A percentile compares a stretch with the other conserved stretches of the same genome.
Conservation (phyloP, 805 yeast species). For the Ogataea sp. region DNA sequence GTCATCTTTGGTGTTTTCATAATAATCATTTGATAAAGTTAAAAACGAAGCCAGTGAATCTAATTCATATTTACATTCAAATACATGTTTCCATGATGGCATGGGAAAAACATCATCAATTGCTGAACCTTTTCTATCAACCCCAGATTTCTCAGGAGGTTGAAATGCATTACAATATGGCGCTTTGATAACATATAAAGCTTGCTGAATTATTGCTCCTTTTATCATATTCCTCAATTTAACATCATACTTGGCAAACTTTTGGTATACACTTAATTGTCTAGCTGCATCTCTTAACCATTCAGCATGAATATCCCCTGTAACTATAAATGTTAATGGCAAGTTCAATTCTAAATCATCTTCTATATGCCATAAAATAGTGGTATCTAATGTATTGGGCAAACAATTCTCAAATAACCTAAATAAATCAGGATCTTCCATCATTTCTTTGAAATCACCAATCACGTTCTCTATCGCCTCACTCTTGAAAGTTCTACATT, state of each 20-base stretch:
- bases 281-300: constrained; percentile 87
- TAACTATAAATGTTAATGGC: constrained; percentile 70
- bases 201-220: constrained; percentile 82
- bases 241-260: constrained; percentile 44
- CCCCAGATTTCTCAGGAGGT: constrained; percentile 55
- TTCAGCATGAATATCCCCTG: constrained; percentile 92
- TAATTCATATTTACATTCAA: constrained; percentile 86
- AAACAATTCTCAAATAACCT: constrained; percentile 72
- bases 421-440: constrained; percentile 59
- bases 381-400: constrained; percentile 86
- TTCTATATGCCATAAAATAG: constrained; percentile 61
- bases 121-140: constrained; percentile 42
- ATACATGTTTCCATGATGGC: constrained; percentile 65
- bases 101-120: constrained; percentile 59
- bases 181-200: constrained; percentile 46
- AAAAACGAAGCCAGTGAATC: constrained; percentile 81
- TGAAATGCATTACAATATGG: constrained; percentile 93
- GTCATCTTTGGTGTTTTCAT: constrained; percentile 41
- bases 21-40: constrained; percentile 67
- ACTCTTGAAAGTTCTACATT: constrained; percentile 70
- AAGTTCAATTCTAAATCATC: constrained; percentile 7
- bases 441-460: constrained; percentile 36
- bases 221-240: constrained; percentile 42
- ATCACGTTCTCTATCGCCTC: constrained; percentile 54
- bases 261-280: constrained; percentile 70